These are phyloP conservation scores for Inonotus obliquus DNA, from an alignment of 1,284 basidiomycete genomes.

Conservation along the genomic window DNA sequence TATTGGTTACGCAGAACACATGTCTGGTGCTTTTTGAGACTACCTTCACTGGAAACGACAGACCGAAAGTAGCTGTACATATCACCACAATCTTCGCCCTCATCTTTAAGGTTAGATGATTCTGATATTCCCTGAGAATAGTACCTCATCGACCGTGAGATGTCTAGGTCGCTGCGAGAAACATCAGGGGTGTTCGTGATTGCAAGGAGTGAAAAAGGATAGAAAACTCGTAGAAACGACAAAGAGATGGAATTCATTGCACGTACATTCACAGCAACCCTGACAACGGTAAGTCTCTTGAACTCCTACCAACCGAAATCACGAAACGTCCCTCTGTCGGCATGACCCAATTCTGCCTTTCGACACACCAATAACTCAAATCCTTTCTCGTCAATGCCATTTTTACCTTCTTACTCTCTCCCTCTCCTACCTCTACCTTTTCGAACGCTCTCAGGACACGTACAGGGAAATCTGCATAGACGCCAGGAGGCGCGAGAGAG, in stretches of 20 bases:
- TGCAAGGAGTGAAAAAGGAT: neutral
- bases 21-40: conserved; percentile 12
- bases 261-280: neutral
- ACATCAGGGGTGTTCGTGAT: conserved; percentile 5
- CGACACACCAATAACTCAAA: conserved; percentile 16
- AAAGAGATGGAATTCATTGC: neutral
- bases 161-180: conserved; percentile 5
- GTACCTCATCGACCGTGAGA: conserved; percentile 13
- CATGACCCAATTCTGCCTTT: conserved; percentile 18
- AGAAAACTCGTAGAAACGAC: neutral
- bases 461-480: conserved; percentile 13
- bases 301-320: conserved; percentile 14
- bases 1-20: neutral
- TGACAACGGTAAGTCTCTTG: conserved; percentile 12
- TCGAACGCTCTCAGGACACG: conserved; percentile 13
- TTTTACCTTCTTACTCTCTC: conserved; percentile 10
- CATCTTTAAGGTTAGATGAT: neutral
- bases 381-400: conserved; percentile 16
- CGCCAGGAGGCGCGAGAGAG: neutral
- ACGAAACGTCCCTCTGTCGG: conserved; percentile 11
- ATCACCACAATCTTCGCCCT: conserved; percentile 2
- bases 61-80: conserved; percentile 9
- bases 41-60: neutral
- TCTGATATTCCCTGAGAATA: conserved; percentile 11
- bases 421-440: conserved; percentile 10